Conservation (phyloP, 768 basidiomycete species). For the Porpolomopsis calyptriformis region DNA sequence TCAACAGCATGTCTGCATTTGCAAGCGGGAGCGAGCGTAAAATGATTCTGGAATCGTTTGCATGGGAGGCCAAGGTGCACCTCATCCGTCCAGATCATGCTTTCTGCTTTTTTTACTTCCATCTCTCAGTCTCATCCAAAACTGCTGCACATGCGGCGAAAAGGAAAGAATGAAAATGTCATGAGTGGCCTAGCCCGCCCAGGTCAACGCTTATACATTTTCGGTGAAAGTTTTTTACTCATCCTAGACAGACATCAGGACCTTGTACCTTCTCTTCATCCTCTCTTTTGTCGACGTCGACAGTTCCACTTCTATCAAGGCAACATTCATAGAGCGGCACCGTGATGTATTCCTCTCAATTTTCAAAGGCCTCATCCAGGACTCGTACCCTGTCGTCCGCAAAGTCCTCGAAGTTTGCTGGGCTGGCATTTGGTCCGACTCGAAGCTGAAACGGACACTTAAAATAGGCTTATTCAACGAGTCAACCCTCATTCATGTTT, state of each 20-base stretch:
- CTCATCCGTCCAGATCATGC: neutral
- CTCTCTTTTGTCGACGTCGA: conserved; percentile 56
- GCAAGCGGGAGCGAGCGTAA: conserved; percentile 58
- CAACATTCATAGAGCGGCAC: conserved; percentile 60
- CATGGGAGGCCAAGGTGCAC: conserved; percentile 69
- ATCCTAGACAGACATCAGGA: conserved; percentile 59
- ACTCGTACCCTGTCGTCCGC: conserved; percentile 51
- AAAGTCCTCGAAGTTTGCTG: conserved; percentile 63
- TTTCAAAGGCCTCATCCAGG: conserved; percentile 65
- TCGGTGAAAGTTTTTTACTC: neutral
- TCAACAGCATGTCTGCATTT: conserved; percentile 50
- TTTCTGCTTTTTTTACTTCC: conserved; percentile 4
- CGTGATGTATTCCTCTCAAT: conserved; percentile 51
- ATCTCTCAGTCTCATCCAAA: conserved; percentile 47
- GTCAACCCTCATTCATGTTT: conserved; percentile 50
- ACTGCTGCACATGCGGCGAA: conserved; percentile 62
- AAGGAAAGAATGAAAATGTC: conserved; percentile 30
- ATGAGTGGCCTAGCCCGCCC: conserved; percentile 40
- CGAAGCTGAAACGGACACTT: conserved; percentile 55
- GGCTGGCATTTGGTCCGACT: conserved; percentile 68
- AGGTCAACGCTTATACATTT: conserved; percentile 29
- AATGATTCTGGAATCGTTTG: conserved; percentile 53
- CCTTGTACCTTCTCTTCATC: conserved; percentile 61
- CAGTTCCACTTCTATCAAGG: conserved; percentile 42
- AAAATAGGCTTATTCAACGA: conserved; percentile 70